phyloP scores from a whole-genome alignment of 2,329 filamentous ascomycete genomes.

The Fusarium beomiforme region DNA sequence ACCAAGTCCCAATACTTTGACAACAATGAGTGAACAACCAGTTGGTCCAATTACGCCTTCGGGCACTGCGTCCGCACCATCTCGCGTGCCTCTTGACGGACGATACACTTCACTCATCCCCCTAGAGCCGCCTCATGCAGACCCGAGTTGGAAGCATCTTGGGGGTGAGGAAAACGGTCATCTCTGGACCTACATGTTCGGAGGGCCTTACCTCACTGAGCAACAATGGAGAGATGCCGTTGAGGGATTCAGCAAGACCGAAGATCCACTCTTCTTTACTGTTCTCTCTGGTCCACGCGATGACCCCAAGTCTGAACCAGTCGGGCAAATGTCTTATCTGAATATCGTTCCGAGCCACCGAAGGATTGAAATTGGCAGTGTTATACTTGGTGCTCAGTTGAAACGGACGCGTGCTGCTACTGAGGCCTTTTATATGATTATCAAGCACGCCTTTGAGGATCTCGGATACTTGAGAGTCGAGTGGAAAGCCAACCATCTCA shows the following conservation, averaged over 20 bases:
- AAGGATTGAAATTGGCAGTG: constrained; percentile 65
- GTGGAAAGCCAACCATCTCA: constrained; percentile 71
- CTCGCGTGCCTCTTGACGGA: constrained; percentile 41
- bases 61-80: constrained; percentile 26
- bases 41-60: constrained; percentile 34
- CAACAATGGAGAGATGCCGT: constrained; percentile 34
- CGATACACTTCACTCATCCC: constrained; percentile 46
- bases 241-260: constrained; percentile 36
- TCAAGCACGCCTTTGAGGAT: constrained; percentile 61
- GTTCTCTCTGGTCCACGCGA: constrained; percentile 50
- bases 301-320: constrained; percentile 43
- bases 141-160: constrained; percentile 46
- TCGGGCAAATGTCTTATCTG: constrained; percentile 58
- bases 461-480: constrained; percentile 67
- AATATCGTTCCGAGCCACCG: constrained; percentile 59
- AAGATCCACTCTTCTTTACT: constrained; percentile 56
- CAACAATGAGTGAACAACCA: constrained; percentile 9
- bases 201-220: constrained; percentile 34
- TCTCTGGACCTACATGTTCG: constrained; percentile 50
- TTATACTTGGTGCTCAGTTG: constrained; percentile 61
- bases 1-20: background rate
- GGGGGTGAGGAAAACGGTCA: constrained; percentile 45
- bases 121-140: constrained; percentile 40
- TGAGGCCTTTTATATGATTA: constrained; percentile 67
- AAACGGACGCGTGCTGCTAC: constrained; percentile 66